Evolutionary conservation across 305 asterid species (phyloP), one percentile per base, ranked within the genome.

Genomic region (Plantago coronopus): DNA sequence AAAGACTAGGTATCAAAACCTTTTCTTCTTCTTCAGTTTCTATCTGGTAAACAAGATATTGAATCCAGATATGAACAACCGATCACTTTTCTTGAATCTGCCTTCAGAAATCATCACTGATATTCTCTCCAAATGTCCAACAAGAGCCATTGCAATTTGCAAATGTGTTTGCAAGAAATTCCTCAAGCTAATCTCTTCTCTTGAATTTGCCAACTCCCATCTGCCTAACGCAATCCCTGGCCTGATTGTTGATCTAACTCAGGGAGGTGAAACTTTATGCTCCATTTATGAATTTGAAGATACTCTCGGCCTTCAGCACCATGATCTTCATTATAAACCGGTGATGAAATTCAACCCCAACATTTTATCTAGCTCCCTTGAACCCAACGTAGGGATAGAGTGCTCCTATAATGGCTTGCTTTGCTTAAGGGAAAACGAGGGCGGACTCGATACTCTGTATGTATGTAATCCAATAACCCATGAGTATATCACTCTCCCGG

Each of bases 51-150:
- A n/a, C 31, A 22, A 19, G 4, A 9, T 51, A 15, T 38, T 11
- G 17, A 16, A 19, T 1, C 20, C 17, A 12, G 63, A 69, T 49
- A 72, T 66, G 78, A 48, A 53, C 1, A 23, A 47, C 22, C 69
- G 54, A 21, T 45, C 12, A 20, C 58, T 59, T 25, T 61, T 78
- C 27, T 20, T 54, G 22, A 61, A 69, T 68, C 71, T 82, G 3
- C 83, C 84, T 50, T 53, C 78, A 40, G 74, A 76, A 47, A 53
- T 76, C 61, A 63, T 17, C 44, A 38, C 38, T 19, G 54, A 72
- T 27, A 75, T 81, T 18, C 74, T 84, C 16, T 69, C 78, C 19
- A 72, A 83, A 61, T 69, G 73, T 61, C 75, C 82, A 1, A 11
- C 61, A 16, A 55, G 58, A 50, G 37, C 64, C 34, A 37, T 84